These are phyloP conservation scores for Penicillium rolfsii DNA, from an alignment of 2,329 filamentous ascomycete genomes.

Conservation along the genomic window DNA sequence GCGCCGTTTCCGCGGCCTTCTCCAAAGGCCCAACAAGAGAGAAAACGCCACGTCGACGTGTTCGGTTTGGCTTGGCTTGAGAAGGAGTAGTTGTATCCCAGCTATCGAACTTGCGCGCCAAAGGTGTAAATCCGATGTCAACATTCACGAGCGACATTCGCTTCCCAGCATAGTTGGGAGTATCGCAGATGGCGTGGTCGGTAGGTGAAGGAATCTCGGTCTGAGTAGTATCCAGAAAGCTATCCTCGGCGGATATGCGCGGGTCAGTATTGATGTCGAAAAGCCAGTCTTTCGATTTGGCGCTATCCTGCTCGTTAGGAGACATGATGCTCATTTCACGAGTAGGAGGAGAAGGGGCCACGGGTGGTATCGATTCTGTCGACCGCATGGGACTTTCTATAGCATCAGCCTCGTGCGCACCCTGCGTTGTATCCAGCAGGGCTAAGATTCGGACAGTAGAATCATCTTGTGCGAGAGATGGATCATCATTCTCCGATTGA, in stretches of 20 bases:
- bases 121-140: conserved; percentile 64
- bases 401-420: conserved; percentile 23
- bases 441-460: conserved; percentile 15
- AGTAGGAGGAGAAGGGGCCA: conserved; percentile 27
- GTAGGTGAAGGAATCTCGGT: conserved; percentile 19
- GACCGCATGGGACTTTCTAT: conserved; percentile 19
- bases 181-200: conserved; percentile 17
- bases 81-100: conserved; percentile 67
- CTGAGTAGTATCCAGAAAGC: conserved; percentile 17
- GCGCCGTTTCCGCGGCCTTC: conserved; percentile 18
- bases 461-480: conserved; percentile 26
- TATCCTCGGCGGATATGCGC: conserved; percentile 17
- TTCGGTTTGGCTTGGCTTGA: conserved; percentile 33
- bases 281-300: conserved; percentile 35
- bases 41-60: conserved; percentile 40
- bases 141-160: conserved; percentile 24
- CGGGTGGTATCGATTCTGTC: conserved; percentile 22
- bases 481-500: conserved; percentile 26
- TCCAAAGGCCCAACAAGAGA: conserved; percentile 38
- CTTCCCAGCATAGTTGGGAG: conserved; percentile 19
- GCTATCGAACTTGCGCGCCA: conserved; percentile 63
- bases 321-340: conserved; percentile 10
- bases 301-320: conserved; percentile 16
- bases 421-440: conserved; percentile 25
- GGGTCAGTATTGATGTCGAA: conserved; percentile 18